Base-by-base conservation (phyloP, 257 asterid genomes). In the Vinca minor region DNA sequence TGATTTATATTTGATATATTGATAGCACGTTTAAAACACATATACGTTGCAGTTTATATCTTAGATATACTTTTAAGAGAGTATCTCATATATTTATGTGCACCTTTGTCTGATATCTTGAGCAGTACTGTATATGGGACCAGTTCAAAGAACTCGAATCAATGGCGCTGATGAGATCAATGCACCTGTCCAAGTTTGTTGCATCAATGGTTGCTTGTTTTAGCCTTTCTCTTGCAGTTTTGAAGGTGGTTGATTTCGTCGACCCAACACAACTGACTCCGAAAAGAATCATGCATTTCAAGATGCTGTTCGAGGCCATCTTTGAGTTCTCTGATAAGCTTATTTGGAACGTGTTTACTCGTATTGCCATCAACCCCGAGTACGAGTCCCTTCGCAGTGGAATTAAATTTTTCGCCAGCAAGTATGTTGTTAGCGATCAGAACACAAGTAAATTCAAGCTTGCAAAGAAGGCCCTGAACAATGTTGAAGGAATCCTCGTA, bases 71-170 rank as follows among this genome's bases (percentile, higher is more conserved):
- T 45, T 26, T 48, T 48, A 32, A 26, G 14, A 13, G 20, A 13
- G 59, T 28, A 32, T 28, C 41, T 31, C 25, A 29, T 55, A 13
- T 17, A 55, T 31, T 29, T n/a, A n/a, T n/a, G n/a, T n/a, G n/a
- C n/a, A 18, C 56, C 7, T 41, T 2, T 34, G 42, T 52, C 20
- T 57, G 41, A 42, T 48, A 42, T 20, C 38, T 29, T 58, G 61
- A n/a, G 73, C 86, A 93, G 97, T 93, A 81, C 71, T 87, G 99
- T 74, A 55, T 89, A 72, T 93, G 99, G 99, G 99, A 93, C 73
- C 95, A 85, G 74, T 84, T 84, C 83, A 89, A 87, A 82, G 94
- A 89, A 67, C 76, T 93, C 76, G 99, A 87, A 61, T 79, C 91
- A 4, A 89, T 81, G 94, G 59, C 82, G 21, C 79, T 87, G 83